Percentiles rank a stretch among this genome's conserved stretches.
phyloP scores from a whole-genome alignment of 2,329 filamentous ascomycete species.

The Ophiosphaerella korrae region DNA sequence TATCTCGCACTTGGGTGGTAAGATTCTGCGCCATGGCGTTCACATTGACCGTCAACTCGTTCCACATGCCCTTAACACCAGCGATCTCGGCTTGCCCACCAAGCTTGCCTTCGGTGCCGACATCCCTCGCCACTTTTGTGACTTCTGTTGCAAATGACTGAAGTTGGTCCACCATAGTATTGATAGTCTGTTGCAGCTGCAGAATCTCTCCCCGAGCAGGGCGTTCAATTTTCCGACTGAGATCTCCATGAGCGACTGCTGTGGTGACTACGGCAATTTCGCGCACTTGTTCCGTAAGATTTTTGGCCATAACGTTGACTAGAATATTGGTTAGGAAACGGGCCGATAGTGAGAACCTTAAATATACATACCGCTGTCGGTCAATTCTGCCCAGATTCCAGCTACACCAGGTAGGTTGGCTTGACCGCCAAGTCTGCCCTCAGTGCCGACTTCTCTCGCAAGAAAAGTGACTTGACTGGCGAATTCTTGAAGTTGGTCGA shows the following conservation, averaged over 20 bases:
- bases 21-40: conserved; percentile 61
- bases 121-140: conserved; percentile 67
- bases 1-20: conserved; percentile 59
- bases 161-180: conserved; percentile 70
- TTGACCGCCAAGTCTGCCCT: conserved; percentile 91
- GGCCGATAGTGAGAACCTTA: conserved; percentile 22
- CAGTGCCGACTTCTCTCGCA: conserved; percentile 93
- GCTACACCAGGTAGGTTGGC: conserved; percentile 92
- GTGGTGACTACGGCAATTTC: conserved; percentile 97
- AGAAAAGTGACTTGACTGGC: conserved; percentile 94
- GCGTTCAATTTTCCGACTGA: conserved; percentile 94
- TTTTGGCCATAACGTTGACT: conserved; percentile 99
- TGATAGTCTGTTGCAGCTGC: conserved; percentile 88
- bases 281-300: conserved; percentile 94
- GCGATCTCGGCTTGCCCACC: conserved; percentile 68
- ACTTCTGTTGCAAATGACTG: conserved; percentile 69
- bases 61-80: conserved; percentile 70
- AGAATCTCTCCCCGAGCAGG: conserved; percentile 93
- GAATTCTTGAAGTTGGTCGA: conserved; percentile 96
- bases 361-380: conserved; percentile 57
- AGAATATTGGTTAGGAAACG: conserved; percentile 32
- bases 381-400: conserved; percentile 97
- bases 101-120: conserved; percentile 67
- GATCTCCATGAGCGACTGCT: conserved; percentile 89
- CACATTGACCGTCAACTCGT: conserved; percentile 64